Evolutionary conservation across 225 moss, liverwort and hornwort genomes (phyloP).

Genomic region (Neckera pumila): DNA sequence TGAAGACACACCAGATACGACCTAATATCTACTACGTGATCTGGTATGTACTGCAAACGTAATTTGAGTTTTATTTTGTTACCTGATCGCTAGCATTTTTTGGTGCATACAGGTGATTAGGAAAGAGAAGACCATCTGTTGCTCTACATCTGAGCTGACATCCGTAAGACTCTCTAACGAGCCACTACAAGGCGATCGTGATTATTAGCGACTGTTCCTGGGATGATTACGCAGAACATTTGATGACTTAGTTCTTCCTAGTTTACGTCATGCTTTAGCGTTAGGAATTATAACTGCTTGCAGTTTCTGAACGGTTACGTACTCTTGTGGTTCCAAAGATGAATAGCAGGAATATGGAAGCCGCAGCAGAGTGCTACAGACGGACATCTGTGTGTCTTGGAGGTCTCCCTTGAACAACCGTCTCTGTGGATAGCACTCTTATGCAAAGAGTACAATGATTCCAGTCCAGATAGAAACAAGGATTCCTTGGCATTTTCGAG

Average conservation of each 20-base stretch:
- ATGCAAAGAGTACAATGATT: background rate
- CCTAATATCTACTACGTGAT: background rate
- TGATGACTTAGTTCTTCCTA: background rate
- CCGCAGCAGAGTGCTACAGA: conserved; percentile 80
- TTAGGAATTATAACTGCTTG: background rate
- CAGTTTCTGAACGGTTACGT: background rate
- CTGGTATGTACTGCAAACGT: background rate
- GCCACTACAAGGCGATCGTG: background rate
- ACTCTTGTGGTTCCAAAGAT: conserved; percentile 35
- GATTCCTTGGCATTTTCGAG: background rate
- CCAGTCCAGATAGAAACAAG: background rate
- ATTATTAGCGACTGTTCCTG: background rate
- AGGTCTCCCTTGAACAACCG: conserved; percentile 29
- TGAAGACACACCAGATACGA: background rate
- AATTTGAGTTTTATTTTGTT: background rate
- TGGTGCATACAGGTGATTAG: conserved; percentile 52
- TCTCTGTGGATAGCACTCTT: background rate
- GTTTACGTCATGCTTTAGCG: background rate
- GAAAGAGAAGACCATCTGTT: conserved; percentile 56
- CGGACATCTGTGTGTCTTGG: conserved; percentile 68
- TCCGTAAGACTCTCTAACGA: conserved; percentile 40
- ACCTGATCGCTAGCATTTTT: background rate
- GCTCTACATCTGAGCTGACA: conserved; percentile 66
- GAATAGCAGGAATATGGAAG: conserved; percentile 94
- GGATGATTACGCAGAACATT: background rate